Evolutionary conservation across 805 yeast species (phyloP), one percentile per base, ranked within the genome.

Genomic region (Isabelozyma pseudorhagii): DNA sequence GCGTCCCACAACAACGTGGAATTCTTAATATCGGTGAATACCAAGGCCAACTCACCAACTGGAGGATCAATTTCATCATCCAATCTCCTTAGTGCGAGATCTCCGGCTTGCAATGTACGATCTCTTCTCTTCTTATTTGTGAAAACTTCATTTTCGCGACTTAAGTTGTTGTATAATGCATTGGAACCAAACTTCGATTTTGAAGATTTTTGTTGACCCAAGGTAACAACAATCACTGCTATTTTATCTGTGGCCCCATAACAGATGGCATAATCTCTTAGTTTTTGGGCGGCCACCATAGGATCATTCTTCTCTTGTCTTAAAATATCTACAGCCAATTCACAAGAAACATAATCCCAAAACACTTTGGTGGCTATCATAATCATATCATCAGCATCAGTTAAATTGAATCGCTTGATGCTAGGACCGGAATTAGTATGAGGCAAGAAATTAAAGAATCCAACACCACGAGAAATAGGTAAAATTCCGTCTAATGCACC

Each of bases 21-120:
- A 64, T 88, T 92, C 60, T 93, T 91, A 58, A 94, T 94, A 80
- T 94, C 99, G 0, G 99, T 94, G 69, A 94, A 94, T 1, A 93
- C 97, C 82, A 94, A 85, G 0, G 99, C 97, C 45, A 94, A 73
- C 46, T 90, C 91, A 2, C 98, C 98, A 5, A 85, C 84, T 2
- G 99, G 99, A 2, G 99, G 97, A 8, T 87, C 84, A 50, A 94
- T 92, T 62, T 94, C 99, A 40, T 86, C 88, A 52, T 89, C 96
- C 48, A 91, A 73, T 60, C 96, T 81, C 58, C 97, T 83, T 56
- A 92, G 74, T 1, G 85, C 80, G 0, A 96, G 81, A 66, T 92
- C 97, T 54, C 82, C 61, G 0, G 63, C 57, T 31, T 50, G 43
- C 18, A 53, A 54, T 38, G 54, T 54, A 44, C 59, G 48, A 66